Conservation (phyloP, 169 alveolate genomes). For the Plasmodium coatneyi region DNA sequence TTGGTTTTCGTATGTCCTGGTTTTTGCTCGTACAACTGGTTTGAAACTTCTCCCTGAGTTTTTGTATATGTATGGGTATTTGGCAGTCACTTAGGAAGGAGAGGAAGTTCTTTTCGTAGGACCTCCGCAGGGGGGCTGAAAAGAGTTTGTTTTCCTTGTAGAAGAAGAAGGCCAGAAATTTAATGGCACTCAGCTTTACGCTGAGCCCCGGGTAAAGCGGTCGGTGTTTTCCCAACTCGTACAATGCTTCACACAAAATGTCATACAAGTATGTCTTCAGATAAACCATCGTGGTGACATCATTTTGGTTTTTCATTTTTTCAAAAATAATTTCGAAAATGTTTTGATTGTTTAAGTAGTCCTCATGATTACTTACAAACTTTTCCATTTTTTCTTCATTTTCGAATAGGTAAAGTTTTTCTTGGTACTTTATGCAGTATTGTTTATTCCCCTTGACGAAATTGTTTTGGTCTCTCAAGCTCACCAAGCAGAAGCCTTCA, state of each 20-base stretch:
- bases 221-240: slow-evolving; percentile 52
- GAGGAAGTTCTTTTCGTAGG: slow-evolving; percentile 31
- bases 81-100: slow-evolving; percentile 48
- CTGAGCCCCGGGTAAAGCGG: slow-evolving; percentile 65
- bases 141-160: slow-evolving; percentile 61
- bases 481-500: slow-evolving; percentile 69
- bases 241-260: slow-evolving; percentile 37
- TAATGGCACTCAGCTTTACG: slow-evolving; percentile 54
- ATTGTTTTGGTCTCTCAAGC: slow-evolving; percentile 33
- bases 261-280: slow-evolving; percentile 66
- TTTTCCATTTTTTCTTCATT: slow-evolving; percentile 46
- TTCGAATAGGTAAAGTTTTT: slow-evolving; percentile 48
- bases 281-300: slow-evolving; percentile 58
- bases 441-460: slow-evolving; percentile 57
- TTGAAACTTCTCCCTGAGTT: slow-evolving; percentile 39
- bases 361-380: slow-evolving; percentile 26
- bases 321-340: slow-evolving; percentile 56
- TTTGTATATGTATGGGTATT: slow-evolving; percentile 64
- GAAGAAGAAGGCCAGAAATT: slow-evolving; percentile 65
- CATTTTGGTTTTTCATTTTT: slow-evolving; percentile 60
- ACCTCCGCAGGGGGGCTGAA: slow-evolving; percentile 40
- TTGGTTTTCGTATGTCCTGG: slow-evolving; percentile 38
- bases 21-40: slow-evolving; percentile 3
- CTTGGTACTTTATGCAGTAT: slow-evolving; percentile 47
- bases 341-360: slow-evolving; percentile 45